phyloP scores from a whole-genome alignment of 2,329 filamentous ascomycete species.

The Elsinoe batatas region DNA sequence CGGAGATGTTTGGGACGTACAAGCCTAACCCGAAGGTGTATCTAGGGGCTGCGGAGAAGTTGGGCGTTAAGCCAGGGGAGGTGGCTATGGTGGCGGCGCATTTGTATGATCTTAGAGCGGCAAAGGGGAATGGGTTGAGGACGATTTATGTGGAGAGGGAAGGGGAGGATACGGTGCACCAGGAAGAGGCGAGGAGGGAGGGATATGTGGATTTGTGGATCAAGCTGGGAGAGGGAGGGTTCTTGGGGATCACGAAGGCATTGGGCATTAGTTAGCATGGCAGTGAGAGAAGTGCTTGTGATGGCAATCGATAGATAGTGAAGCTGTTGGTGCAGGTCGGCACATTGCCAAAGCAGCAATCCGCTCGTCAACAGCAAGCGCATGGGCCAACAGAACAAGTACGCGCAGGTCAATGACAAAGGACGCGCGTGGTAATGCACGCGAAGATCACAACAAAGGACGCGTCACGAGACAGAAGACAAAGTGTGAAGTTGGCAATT shows the following conservation, averaged over 20 bases:
- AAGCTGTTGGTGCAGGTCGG: neutral
- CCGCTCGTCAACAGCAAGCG: neutral
- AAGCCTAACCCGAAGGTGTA: conserved; percentile 64
- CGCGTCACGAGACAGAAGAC: conserved; percentile 6
- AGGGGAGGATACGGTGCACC: conserved; percentile 53
- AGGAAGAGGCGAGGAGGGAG: conserved; percentile 42
- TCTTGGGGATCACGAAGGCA: conserved; percentile 34
- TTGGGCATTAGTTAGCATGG: conserved; percentile 22
- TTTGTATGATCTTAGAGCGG: conserved; percentile 57
- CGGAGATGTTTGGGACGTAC: conserved; percentile 63
- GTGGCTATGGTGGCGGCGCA: conserved; percentile 73
- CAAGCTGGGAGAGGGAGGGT: conserved; percentile 40
- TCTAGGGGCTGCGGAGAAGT: conserved; percentile 51
- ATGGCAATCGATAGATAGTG: conserved; percentile 2
- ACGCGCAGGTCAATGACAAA: neutral
- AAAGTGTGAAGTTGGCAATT: conserved; percentile 10
- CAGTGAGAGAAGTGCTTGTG: neutral
- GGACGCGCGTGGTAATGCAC: neutral
- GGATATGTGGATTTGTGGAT: conserved; percentile 59
- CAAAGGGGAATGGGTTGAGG: conserved; percentile 52
- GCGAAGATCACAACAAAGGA: conserved; percentile 11
- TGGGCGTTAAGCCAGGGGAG: conserved; percentile 49
- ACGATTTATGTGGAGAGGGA: conserved; percentile 65
- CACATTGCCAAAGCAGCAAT: neutral
- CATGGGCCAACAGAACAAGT: neutral